These are phyloP conservation scores for Cocos nucifera DNA, from an alignment of 176 grass and related monocot species.

Conservation along the genomic window DNA sequence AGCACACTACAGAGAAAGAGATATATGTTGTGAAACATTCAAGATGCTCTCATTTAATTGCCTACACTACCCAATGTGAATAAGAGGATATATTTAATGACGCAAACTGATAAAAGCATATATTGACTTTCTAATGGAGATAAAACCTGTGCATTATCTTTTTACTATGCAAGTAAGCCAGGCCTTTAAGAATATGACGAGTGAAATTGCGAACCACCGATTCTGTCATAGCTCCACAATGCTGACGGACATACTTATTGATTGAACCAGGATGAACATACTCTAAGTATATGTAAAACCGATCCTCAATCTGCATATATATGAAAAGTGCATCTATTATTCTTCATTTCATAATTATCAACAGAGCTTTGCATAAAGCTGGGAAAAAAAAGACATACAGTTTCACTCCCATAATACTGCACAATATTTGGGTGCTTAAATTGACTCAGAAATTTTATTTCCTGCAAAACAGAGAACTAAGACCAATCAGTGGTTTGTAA, in stretches of 20 bases:
- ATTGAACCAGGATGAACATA: constrained; percentile 98
- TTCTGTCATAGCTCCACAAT: constrained; percentile 87
- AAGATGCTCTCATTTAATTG: no score
- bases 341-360: no score
- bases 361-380: no score
- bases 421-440: constrained; percentile 93
- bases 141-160: constrained; percentile 74
- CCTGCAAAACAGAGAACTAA: constrained; percentile 50
- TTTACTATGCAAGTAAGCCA: constrained; percentile 89
- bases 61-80: no score
- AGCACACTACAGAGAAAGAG: neutral
- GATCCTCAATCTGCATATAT: constrained; percentile 43
- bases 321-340: no score
- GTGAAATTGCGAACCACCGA: constrained; percentile 93
- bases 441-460: constrained; percentile 91
- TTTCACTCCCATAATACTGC: constrained; percentile 93
- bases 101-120: no score
- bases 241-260: constrained; percentile 82
- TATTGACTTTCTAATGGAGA: neutral
- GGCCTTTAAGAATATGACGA: constrained; percentile 84
- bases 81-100: no score
- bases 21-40: neutral
- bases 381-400: constrained; percentile 34
- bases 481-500: constrained; percentile 12
- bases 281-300: constrained; percentile 95